Evolutionary conservation across 139 green algal species (phyloP).

Genomic region (Picochlorum sp.): DNA sequence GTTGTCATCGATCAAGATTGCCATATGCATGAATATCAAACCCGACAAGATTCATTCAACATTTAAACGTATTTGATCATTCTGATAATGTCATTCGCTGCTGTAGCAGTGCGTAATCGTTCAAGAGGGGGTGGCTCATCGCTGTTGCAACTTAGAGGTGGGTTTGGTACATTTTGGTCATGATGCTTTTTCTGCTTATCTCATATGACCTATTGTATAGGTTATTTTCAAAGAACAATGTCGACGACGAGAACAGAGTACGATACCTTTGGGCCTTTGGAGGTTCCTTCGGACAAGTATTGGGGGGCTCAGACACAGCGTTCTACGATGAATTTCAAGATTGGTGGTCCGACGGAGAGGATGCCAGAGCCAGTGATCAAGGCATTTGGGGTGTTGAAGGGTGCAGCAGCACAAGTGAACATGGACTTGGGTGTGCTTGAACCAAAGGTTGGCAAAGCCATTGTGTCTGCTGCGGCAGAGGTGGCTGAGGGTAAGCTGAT

Average conservation of each 20-base stretch:
- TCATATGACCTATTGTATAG: too few species aligned
- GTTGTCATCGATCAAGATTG: too few species aligned
- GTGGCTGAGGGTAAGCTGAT: constrained; percentile 74
- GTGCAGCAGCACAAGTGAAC: constrained; percentile 73
- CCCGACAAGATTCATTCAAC: too few species aligned
- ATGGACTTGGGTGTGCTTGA: constrained; percentile 57
- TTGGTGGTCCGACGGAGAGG: constrained; percentile 75
- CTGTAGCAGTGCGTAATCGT: too few species aligned
- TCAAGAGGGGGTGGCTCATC: too few species aligned
- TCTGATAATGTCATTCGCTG: too few species aligned
- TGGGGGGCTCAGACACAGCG: constrained; percentile 98
- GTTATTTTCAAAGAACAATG: constrained; percentile 8
- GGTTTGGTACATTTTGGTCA: too few species aligned
- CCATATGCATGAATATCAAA: too few species aligned
- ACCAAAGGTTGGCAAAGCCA: constrained; percentile 44
- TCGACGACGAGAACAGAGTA: constrained; percentile 49
- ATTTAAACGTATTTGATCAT: too few species aligned
- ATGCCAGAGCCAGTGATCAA: constrained; percentile 88
- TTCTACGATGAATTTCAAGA: constrained; percentile 93
- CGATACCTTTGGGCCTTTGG: constrained; percentile 79
- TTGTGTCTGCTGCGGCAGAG: constrained; percentile 66
- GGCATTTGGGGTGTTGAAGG: constrained; percentile 89
- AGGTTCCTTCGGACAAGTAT: constrained; percentile 84
- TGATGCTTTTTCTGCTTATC: too few species aligned
- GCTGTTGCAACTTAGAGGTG: too few species aligned